These are phyloP conservation scores for Selaginella tamariscina DNA, from an alignment of 75 land plant genomes.

Conservation along the genomic window DNA sequence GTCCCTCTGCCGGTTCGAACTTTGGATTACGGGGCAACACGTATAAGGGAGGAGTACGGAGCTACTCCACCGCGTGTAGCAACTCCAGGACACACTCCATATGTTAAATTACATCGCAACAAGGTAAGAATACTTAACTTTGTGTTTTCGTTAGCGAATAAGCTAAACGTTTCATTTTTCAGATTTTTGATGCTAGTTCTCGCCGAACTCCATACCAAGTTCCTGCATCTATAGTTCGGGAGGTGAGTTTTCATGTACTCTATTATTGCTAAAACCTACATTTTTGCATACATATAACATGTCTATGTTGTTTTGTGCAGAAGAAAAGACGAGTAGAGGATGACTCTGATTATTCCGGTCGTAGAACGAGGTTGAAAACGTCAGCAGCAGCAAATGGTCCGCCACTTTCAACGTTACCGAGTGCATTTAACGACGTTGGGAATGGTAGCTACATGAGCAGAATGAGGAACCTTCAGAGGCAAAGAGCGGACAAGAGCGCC, in stretches of 20 bases:
- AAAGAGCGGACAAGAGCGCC: background rate
- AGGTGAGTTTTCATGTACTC: too few relatives aligned
- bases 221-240: too few relatives aligned
- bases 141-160: too few relatives aligned
- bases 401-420: background rate
- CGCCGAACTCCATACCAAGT: too few relatives aligned
- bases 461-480: conserved; percentile 2
- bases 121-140: too few relatives aligned
- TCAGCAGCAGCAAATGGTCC: background rate
- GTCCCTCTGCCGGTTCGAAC: background rate
- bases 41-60: background rate
- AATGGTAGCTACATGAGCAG: background rate
- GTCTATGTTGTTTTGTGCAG: background rate
- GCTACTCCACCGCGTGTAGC: background rate
- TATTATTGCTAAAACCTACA: too few relatives aligned
- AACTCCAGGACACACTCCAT: background rate
- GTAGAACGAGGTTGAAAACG: background rate
- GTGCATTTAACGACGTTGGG: background rate
- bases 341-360: background rate
- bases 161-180: too few relatives aligned
- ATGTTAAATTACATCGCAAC: background rate
- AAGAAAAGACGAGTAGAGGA: background rate
- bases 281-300: background rate
- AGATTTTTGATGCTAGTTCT: too few relatives aligned
- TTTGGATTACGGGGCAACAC: background rate